Evolutionary conservation across 345 rosid genomes (phyloP), one percentile per base, ranked within the genome.

Genomic region (Linum tenue): DNA sequence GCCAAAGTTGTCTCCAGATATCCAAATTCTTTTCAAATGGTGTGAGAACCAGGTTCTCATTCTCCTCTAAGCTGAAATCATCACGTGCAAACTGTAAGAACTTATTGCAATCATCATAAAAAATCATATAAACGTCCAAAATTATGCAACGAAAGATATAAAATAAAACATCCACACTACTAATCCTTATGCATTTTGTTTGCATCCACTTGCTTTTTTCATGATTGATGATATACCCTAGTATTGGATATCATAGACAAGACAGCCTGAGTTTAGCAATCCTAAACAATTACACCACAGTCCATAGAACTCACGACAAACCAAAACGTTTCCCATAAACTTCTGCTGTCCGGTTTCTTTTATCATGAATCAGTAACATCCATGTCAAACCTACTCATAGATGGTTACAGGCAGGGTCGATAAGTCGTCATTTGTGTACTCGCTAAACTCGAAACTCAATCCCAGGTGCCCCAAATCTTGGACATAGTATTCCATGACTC

Each of bases 1-100:
- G 92, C 99, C 99, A 94, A 75, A 92, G 96, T 64, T 88, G 98
- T 74, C 98, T 85, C 98, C 98, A 90, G 44, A 92, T 90, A 77
- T 92, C 98, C 55, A 92, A 84, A 69, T 92, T 92, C 82, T 92
- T 90, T 86, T 92, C 98, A 60, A 92, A 92, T 65, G 98, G 97
- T 37, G 97, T 92, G 67, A 92, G 83, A 62, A 90, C 90, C 79
- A 90, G 94, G 51, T 80, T 92, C 69, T 88, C 96, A 79, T 92
- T 90, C 78, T 92, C 98, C 84, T 92, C 97, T 36, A 90, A 94
- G 63, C 98, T 90, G 79, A 68, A 72, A 67, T 57, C 42, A 64
- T 22, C 31, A 22, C 0, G 31, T 22, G 55, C 38, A 7, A 67
- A 57, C 17, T 48, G 53, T 48, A 48, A 48, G 53, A 48, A 48